Percentiles rank a stretch among this genome's conserved stretches.
Conservation (phyloP, 768 basidiomycete genomes). For the Tephrocybe sp. region DNA sequence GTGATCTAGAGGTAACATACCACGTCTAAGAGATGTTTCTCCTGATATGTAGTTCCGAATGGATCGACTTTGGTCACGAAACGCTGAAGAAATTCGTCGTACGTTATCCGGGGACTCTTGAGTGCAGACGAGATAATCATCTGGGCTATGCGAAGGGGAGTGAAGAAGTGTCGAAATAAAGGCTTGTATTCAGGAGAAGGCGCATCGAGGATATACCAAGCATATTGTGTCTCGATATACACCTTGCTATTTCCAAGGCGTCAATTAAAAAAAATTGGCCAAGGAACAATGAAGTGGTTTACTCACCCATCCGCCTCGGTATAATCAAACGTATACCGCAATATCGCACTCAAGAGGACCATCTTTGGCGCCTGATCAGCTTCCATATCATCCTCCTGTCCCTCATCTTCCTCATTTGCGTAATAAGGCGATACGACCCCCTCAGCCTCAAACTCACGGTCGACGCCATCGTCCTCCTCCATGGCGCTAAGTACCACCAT, state of each 20-base stretch:
- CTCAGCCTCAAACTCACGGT: constrained; percentile 49
- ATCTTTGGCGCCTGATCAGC: constrained; percentile 23
- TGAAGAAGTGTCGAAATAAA: constrained; percentile 49
- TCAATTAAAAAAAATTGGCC: neutral
- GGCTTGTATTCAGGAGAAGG: constrained; percentile 47
- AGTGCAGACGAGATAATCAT: constrained; percentile 38
- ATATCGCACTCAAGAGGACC: constrained; percentile 47
- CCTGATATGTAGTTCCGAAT: constrained; percentile 32
- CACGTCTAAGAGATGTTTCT: constrained; percentile 31
- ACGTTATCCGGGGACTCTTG: constrained; percentile 28
- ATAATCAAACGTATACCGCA: constrained; percentile 53
- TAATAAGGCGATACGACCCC: constrained; percentile 52
- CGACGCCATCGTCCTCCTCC: constrained; percentile 40
- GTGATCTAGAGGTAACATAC: constrained; percentile 21
- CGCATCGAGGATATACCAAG: constrained; percentile 58
- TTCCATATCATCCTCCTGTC: constrained; percentile 51
- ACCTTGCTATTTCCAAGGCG: constrained; percentile 46
- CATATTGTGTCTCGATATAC: constrained; percentile 62
- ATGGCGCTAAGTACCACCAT: constrained; percentile 50
- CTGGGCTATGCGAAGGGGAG: constrained; percentile 51
- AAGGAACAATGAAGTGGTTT: constrained; percentile 5
- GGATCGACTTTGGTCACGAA: constrained; percentile 34
- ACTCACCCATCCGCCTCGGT: constrained; percentile 50
- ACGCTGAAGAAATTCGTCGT: constrained; percentile 32
- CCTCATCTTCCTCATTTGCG: constrained; percentile 61